Evolutionary conservation across 495 filamentous ascomycete genomes (phyloP), one percentile per base, ranked within the genome.

Genomic region (Chaetomidium leptoderma): DNA sequence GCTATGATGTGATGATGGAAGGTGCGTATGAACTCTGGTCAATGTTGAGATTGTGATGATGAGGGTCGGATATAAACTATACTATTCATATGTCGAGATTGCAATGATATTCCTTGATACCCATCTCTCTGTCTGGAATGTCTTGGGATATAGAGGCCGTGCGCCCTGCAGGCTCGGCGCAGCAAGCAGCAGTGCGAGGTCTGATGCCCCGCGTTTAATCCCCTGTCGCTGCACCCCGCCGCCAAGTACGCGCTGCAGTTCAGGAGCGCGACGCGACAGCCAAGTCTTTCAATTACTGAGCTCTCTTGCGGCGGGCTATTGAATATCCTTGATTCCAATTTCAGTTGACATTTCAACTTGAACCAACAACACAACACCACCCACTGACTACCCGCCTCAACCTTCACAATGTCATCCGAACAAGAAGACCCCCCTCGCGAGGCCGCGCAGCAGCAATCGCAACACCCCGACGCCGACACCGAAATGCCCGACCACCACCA

Each of bases 331-430:
- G n/a, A n/a, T n/a, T n/a, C n/a, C n/a, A n/a, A n/a, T n/a, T 33
- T 33, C 16, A 23, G 16, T 33, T n/a, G 9, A 42, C 27, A 44
- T 53, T 32, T 6, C 19, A 6, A 14, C 16, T 2, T 26, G 24
- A 32, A 35, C 40, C 40, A 49, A 26, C 17, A 26, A 0, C 26
- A 30, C 4, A 30, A 1, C 11, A 1, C 19, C 4, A 9, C 8
- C 36, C n/a, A n/a, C n/a, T n/a, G n/a, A n/a, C n/a, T n/a, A n/a
- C n/a, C n/a, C n/a, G n/a, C n/a, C n/a, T n/a, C n/a, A n/a, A n/a
- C n/a, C n/a, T n/a, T n/a, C n/a, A 55, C 16, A 46, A 59, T 59
- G 48, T 21, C 49, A 17, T 21, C 55, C 37, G 35, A 58, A 4
- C 21, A 35, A 51, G 35, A 35, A 51, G 35, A 44, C 29, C 50